These are phyloP conservation scores for Cardamine occulta DNA, from an alignment of 345 rosid genomes.

Conservation along the genomic window DNA sequence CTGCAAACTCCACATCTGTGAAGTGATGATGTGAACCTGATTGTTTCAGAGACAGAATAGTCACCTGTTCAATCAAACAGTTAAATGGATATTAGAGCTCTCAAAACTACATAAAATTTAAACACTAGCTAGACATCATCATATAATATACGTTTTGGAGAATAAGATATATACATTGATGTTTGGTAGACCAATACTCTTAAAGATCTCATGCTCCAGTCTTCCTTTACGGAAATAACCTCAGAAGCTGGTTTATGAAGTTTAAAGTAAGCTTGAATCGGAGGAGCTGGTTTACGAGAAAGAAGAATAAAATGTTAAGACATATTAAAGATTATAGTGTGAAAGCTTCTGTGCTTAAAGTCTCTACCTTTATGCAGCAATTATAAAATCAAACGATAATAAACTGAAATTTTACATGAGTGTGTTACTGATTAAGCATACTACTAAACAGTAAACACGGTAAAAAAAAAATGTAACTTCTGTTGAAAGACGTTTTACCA, in stretches of 20 bases:
- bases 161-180: slow-evolving; percentile 55
- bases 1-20: slow-evolving; percentile 72
- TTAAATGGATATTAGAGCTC: slow-evolving; percentile 23
- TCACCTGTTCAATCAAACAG: slow-evolving; percentile 58
- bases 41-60: slow-evolving; percentile 67
- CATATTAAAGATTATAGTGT: too few relatives aligned
- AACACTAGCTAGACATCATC: too few relatives aligned
- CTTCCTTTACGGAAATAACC: slow-evolving; percentile 49
- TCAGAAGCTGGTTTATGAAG: slow-evolving; percentile 56
- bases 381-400: not conserved
- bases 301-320: not conserved
- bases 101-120: not conserved
- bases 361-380: slow-evolving; percentile 27
- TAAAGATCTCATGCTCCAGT: slow-evolving; percentile 63
- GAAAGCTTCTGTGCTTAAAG: slow-evolving; percentile 1
- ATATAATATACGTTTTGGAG: slow-evolving; percentile 4
- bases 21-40: slow-evolving; percentile 56
- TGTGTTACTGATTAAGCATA: not conserved
- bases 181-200: slow-evolving; percentile 57
- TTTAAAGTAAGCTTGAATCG: slow-evolving; percentile 59
- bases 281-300: slow-evolving; percentile 55
- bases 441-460: not conserved
- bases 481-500: slow-evolving; percentile 47
- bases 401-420: not conserved
- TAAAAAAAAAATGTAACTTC: not conserved